Evolutionary conservation across 2,329 filamentous ascomycete genomes (phyloP).

Genomic region (Sclerotinia spermophila): DNA sequence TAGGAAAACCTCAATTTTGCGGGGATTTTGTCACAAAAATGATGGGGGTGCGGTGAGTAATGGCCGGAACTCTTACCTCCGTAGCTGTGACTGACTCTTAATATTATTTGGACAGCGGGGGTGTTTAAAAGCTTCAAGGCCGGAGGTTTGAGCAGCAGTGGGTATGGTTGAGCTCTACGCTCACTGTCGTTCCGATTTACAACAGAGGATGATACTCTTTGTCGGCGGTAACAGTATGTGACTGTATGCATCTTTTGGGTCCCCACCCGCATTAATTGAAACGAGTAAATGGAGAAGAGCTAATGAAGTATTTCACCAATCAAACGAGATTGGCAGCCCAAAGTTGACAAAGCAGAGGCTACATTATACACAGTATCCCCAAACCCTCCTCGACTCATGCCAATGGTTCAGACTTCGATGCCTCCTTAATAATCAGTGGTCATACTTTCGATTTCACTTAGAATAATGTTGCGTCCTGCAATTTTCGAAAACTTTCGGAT

Average conservation of each 20-base stretch:
- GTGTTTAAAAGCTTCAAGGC: background rate
- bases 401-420: background rate
- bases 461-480: background rate
- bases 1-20: no score
- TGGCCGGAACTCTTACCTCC: no score
- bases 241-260: background rate
- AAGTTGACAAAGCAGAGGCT: background rate
- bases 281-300: background rate
- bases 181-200: background rate
- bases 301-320: no score
- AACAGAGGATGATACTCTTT: background rate
- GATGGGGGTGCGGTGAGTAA: no score
- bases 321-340: background rate
- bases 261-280: background rate
- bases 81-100: background rate
- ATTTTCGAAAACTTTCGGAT: background rate
- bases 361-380: no score
- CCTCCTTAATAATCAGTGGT: no score
- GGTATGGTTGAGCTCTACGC: background rate
- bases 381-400: background rate
- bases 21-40: no score
- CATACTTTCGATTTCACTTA: background rate
- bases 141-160: background rate
- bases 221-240: background rate
- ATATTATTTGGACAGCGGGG: no score